Evolutionary conservation across 2,329 filamentous ascomycete genomes (phyloP).

Genomic region (Epichloe gansuensis): DNA sequence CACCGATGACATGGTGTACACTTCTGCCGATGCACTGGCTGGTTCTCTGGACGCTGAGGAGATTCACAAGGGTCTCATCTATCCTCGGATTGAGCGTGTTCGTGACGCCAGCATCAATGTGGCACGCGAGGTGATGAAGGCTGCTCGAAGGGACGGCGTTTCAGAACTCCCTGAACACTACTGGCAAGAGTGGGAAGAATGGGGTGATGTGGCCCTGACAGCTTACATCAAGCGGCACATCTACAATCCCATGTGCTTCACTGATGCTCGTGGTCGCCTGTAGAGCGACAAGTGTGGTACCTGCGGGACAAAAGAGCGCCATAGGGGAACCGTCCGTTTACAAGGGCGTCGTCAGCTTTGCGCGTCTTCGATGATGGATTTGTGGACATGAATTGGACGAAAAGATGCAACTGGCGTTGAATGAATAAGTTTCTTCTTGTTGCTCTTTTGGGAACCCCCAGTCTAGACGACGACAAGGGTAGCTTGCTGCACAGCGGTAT

Average conservation of each 20-base stretch:
- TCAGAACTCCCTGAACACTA: conserved; percentile 53
- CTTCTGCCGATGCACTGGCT: conserved; percentile 70
- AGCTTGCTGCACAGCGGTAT: not conserved
- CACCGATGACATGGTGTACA: conserved; percentile 95
- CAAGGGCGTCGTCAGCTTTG: not conserved
- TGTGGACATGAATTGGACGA: not conserved
- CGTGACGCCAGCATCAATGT: conserved; percentile 79
- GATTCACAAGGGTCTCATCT: conserved; percentile 70
- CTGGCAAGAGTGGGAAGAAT: conserved; percentile 61
- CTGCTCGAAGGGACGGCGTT: conserved; percentile 71
- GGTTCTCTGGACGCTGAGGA: conserved; percentile 71
- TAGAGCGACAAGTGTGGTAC: conserved; percentile 7
- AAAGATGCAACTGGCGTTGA: not conserved
- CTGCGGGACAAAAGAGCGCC: not conserved
- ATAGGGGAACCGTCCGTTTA: not conserved
- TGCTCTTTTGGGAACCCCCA: not conserved
- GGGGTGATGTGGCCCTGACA: conserved; percentile 50
- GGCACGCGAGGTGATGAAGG: conserved; percentile 84
- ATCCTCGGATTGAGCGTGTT: conserved; percentile 83
- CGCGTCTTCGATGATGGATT: not conserved
- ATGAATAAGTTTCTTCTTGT: not conserved
- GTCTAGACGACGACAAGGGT: not conserved
- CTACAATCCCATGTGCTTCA: conserved; percentile 43
- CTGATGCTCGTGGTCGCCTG: conserved; percentile 21
- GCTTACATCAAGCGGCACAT: conserved; percentile 47